Evolutionary conservation across 2,329 filamentous ascomycete genomes (phyloP).

Genomic region (Bipolaris bicolor): DNA sequence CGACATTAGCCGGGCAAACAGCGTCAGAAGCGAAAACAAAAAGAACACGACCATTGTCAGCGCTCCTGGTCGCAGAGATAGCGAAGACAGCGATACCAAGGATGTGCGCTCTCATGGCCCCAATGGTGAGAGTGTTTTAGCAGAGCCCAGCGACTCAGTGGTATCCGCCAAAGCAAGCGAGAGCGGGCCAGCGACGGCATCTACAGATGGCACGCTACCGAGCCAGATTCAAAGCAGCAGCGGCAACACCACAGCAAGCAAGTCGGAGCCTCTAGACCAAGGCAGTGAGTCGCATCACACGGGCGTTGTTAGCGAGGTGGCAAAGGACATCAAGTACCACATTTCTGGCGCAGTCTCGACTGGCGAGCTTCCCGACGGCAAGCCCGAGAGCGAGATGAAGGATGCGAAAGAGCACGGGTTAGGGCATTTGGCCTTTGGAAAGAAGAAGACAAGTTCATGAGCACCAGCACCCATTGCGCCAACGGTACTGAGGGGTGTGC

Average conservation of each 20-base stretch:
- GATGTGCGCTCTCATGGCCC: conserved; percentile 50
- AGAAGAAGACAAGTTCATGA: conserved; percentile 30
- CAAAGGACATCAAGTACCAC: conserved; percentile 39
- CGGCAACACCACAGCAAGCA: not conserved
- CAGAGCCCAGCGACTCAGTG: conserved; percentile 33
- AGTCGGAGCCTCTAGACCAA: conserved; percentile 12
- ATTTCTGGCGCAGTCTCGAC: conserved; percentile 45
- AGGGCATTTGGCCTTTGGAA: conserved; percentile 37
- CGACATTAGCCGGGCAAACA: conserved; percentile 74
- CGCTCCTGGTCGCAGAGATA: conserved; percentile 33
- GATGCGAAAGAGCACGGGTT: conserved; percentile 43
- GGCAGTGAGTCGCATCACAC: conserved; percentile 25
- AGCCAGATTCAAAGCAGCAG: conserved; percentile 23
- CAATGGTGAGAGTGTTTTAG: conserved; percentile 40
- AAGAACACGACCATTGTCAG: conserved; percentile 33
- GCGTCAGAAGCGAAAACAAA: conserved; percentile 58
- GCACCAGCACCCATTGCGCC: not conserved
- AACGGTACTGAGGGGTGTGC: not conserved
- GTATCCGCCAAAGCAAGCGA: conserved; percentile 21
- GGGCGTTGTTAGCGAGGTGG: conserved; percentile 27
- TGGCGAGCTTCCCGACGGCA: conserved; percentile 51
- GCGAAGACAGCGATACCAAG: conserved; percentile 46
- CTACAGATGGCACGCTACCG: conserved; percentile 24
- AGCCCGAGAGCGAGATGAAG: conserved; percentile 49
- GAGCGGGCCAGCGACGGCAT: conserved; percentile 20